phyloP scores from a whole-genome alignment of 2,329 filamentous ascomycete genomes.

The Phialophora chinensis region DNA sequence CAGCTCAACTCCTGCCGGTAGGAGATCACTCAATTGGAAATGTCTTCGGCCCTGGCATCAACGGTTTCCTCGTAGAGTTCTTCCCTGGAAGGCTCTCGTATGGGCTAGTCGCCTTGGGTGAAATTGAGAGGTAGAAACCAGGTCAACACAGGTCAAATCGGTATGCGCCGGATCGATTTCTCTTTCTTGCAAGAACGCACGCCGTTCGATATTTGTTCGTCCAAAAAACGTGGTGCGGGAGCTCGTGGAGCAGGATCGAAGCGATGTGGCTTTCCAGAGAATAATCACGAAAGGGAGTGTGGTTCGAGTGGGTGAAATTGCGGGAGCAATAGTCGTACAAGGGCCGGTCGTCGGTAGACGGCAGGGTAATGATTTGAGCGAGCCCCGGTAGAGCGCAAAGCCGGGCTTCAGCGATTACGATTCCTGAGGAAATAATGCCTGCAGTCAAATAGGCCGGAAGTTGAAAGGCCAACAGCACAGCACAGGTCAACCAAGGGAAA shows the following conservation, averaged over 20 bases:
- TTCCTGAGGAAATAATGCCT: not conserved
- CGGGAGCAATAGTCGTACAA: conserved; percentile 23
- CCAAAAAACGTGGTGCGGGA: conserved; percentile 10
- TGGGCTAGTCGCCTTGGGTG: not conserved
- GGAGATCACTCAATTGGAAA: not conserved
- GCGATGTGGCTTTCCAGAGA: conserved; percentile 25
- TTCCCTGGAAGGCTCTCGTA: not conserved
- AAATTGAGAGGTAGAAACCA: not conserved
- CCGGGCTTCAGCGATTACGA: not conserved
- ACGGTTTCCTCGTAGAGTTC: not conserved
- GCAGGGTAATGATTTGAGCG: conserved; percentile 28
- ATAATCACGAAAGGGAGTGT: conserved; percentile 3
- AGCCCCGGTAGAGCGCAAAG: conserved; percentile 13
- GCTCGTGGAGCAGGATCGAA: conserved; percentile 30
- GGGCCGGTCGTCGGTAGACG: conserved; percentile 15
- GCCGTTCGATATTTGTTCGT: not conserved
- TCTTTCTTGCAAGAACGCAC: not conserved
- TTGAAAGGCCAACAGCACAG: not conserved
- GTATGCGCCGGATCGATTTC: not conserved
- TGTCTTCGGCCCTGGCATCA: not conserved
- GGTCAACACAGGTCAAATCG: not conserved
- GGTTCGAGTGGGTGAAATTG: conserved; percentile 13
- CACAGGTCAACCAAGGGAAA: not conserved
- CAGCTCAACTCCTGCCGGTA: conserved; percentile 10
- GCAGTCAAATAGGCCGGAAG: not conserved